A percentile compares a stretch with the other conserved stretches of the same genome.
Conservation (phyloP, 176 grass and related monocot genomes). For the Musa beccarii region DNA sequence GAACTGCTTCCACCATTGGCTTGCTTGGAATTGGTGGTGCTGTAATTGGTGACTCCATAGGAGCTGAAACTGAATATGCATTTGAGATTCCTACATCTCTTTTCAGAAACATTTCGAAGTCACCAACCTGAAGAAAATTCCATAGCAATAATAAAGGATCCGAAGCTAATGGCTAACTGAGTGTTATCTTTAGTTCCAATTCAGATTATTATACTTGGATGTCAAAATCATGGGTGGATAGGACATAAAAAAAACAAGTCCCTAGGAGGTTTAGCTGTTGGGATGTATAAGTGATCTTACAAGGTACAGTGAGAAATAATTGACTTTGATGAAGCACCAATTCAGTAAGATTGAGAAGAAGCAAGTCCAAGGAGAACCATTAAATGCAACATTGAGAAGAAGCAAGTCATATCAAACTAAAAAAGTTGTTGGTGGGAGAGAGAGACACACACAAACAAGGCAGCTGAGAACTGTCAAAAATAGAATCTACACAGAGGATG, state of each 20-base stretch:
- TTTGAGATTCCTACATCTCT: conserved; percentile 8
- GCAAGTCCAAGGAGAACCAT: not conserved
- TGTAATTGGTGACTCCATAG: conserved; percentile 2
- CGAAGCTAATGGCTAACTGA: not conserved
- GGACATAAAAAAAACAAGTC: not conserved
- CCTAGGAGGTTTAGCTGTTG: not conserved
- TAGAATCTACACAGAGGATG: not conserved
- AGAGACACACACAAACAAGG: not conserved
- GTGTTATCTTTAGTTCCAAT: not conserved
- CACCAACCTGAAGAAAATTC: conserved; percentile 8
- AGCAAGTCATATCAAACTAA: not conserved
- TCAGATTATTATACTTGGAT: not conserved
- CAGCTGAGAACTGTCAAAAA: not conserved
- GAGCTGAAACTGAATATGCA: conserved; percentile 1
- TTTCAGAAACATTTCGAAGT: conserved; percentile 13
- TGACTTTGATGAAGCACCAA: not conserved
- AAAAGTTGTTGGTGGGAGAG: not conserved
- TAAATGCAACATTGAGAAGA: not conserved
- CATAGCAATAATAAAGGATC: not conserved
- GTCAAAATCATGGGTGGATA: not conserved
- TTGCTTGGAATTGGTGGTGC: conserved; percentile 16
- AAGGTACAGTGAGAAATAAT: not conserved
- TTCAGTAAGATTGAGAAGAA: not conserved
- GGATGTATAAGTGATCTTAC: not conserved
- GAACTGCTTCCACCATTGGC: not conserved